A percentile compares a stretch with the other conserved stretches of the same genome.
phyloP scores from a whole-genome alignment of 345 rosid genomes.

The Psidium friedrichsthalianum region DNA sequence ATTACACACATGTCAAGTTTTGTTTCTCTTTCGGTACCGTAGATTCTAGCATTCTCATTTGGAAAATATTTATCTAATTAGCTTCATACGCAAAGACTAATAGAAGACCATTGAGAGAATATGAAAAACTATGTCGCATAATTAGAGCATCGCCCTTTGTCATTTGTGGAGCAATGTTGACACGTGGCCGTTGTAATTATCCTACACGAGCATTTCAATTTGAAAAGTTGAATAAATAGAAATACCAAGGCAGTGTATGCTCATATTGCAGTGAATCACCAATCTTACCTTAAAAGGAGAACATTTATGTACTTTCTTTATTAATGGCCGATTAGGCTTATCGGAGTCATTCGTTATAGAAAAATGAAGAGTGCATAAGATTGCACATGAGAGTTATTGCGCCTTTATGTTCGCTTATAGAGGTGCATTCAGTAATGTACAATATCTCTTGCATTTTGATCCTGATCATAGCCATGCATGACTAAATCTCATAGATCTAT shows the following conservation, averaged over 20 bases:
- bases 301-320: neutral
- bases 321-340: neutral
- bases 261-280: neutral
- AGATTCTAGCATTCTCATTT: neutral
- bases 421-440: neutral
- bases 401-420: neutral
- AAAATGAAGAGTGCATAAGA: neutral
- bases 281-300: neutral
- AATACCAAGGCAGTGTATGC: neutral
- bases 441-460: neutral
- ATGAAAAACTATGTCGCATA: neutral
- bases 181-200: neutral
- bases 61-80: neutral
- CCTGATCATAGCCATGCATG: neutral
- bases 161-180: neutral
- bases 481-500: neutral
- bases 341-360: neutral
- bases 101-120: neutral
- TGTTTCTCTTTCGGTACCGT: neutral
- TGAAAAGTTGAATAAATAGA: neutral
- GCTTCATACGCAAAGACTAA: neutral
- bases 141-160: neutral
- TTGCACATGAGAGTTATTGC: neutral
- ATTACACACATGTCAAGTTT: neutral
- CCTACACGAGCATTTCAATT: neutral